Base-by-base conservation (phyloP, 495 filamentous ascomycete species). In the Symbiotaphrina buchneri region DNA sequence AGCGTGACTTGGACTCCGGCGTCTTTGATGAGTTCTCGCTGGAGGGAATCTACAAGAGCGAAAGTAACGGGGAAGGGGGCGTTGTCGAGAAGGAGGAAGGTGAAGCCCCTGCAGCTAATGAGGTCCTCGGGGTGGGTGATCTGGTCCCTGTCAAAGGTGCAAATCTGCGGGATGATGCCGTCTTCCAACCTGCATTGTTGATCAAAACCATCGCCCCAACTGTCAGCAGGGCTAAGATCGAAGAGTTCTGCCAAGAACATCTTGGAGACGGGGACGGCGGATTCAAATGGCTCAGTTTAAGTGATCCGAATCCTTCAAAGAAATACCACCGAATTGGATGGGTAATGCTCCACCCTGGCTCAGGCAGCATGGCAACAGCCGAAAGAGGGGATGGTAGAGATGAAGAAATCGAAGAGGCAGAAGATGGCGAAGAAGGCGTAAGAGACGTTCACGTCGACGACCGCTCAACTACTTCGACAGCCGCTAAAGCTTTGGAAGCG, bases 141-240 rank as follows among this genome's bases (percentile, higher is more conserved):
- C 50, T 94, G 30, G 65, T 92, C 14, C 81, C 84, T 22, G 68
- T 71, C 19, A 63, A 63, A 39, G 78, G 73, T 27, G 75, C 72
- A 32, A 80, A 92, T 35, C 58, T 92, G 22, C 65, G 80, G 6
- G 84, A 94, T 43, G 79, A 91, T 34, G 70, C 69, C 28, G 57
- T 80, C 11, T 65, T 67, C 36, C 78, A 90, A 49, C 90, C 87
- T 10, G 84, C 90, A 1, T 59, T 99, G 17, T 65, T 99, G 25
- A 93, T 99, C 55, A 99, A 99, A 55, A 99, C 87, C 0, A 76
- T 99, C 47, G 87, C 90, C 8, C 90, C 87, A 3, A 85, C 85
- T 38, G 90, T 99, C 28, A 91, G 76, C 43, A 74, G 90, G n/a
- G 69, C 69, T 11, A 93, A 92, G 43, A 67, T 99, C 31, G 84